Evolutionary conservation across 371 early-diverging fungal genomes (phyloP), one percentile per base, ranked within the genome.

Genomic region (Choanephora cucurbitarum): DNA sequence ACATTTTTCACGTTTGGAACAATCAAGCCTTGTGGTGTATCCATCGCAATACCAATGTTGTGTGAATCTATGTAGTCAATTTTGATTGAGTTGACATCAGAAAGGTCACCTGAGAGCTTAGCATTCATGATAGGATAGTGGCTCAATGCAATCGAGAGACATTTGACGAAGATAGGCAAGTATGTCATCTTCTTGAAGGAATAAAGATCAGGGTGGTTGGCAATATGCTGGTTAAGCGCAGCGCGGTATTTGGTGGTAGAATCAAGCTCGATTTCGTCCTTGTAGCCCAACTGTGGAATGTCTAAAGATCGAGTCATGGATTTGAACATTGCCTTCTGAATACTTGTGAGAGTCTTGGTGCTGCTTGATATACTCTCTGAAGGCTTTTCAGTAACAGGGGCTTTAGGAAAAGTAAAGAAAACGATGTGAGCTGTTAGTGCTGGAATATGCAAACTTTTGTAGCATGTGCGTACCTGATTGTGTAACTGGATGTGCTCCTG

Each of bases 271-370:
- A 97, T 88, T 64, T 95, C 94, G 60, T 98, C 99, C 42, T 91
- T 84, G 80, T 86, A 97, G 8, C 95, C 92, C 73, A 98, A 90
- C 69, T 96, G 97, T 7, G 99, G 99, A 55, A 98, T 97, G 5
- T 77, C 52, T 1, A 97, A 84, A 0, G 97, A 93, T 44, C 85
- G 84, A 5, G 96, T 91, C 99, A 98, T 98, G 31, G 85, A 79
- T 67, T 93, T 93, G 81, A 93, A 95, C 99, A 98, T 98, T 63
- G 95, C 93, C 60, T 91, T 92, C 78, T 98, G 96, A 45, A 97
- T 89, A 51, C 79, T 73, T 18, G 84, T 86, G 46, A 96, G 82
- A 10, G 90, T 72, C 46, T 76, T 71, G 5, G 80, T 43, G 5
- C 46, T 48, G 28, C 64, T 70, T 2, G 42, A 14, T 17, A 19